Evolutionary conservation across 352 stramenopile genomes (phyloP), one percentile per base, ranked within the genome.

Genomic region (Globisporangium sylvaticum): DNA sequence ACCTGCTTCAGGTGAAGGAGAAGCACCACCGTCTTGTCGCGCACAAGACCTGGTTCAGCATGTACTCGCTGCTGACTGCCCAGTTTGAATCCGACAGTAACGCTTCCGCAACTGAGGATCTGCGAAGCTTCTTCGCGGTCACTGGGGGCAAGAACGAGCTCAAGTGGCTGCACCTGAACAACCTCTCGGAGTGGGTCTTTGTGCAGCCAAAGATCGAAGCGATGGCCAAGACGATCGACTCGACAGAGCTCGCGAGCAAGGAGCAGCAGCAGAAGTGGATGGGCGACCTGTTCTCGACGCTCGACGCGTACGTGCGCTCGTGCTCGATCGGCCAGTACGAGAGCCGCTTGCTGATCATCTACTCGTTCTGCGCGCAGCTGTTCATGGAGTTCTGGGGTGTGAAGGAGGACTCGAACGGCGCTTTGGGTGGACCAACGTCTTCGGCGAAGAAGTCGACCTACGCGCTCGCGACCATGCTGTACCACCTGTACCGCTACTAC

Each of bases 401-500:
- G 27, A 29, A 27, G 46, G 9, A n/a, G 2, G 37, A 25, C 61
- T 25, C 46, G n/a, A 22, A 32, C 2, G 20, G 10, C 20, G 27
- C 12, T 14, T 24, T 31, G 46, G 12, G 25, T 32, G 44, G 20
- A 7, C n/a, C 59, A n/a, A 31, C 20, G 9, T 20, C 32, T 22
- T 57, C 46, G 9, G 46, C 32, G 5, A 67, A 65, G 66, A 59
- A 64, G 15, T 64, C 73, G 14, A 81, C 75, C 39, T 83, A 88
- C 52, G 76, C 80, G 34, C 67, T 98, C 27, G 91, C 81, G 7
- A 96, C 92, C 60, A 87, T 98, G 68, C 67, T 99, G 58, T 94
- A 92, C 70, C 89, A 97, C 68, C 77, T 99, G 59, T 96, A 94
- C 66, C 81, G 91, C 29, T 99, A 99, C 77, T 99, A 99, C 72